Percentiles rank a stretch among this genome's conserved stretches.
These are phyloP conservation scores for Lachnellula willkommii DNA, from an alignment of 2,329 filamentous ascomycete genomes.

Conservation along the genomic window DNA sequence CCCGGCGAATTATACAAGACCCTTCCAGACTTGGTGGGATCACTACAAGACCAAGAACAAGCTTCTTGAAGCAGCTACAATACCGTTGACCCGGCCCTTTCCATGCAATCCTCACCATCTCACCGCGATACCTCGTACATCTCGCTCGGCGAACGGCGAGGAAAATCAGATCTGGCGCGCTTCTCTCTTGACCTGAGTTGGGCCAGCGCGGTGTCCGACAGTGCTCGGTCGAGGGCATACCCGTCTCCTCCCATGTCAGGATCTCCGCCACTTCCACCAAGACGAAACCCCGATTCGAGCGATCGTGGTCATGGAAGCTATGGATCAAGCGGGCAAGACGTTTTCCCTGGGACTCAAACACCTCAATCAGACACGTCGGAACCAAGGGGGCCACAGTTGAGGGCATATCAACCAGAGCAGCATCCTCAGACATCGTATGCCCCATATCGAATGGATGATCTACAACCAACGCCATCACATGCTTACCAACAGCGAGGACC, in stretches of 20 bases:
- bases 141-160: slow-evolving; percentile 55
- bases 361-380: slow-evolving; percentile 25
- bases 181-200: slow-evolving; percentile 52
- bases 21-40: slow-evolving; percentile 10
- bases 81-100: slow-evolving; percentile 22
- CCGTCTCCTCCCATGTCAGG: slow-evolving; percentile 72
- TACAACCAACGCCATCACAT: slow-evolving; percentile 13
- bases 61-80: slow-evolving; percentile 14
- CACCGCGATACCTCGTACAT: slow-evolving; percentile 35
- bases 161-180: slow-evolving; percentile 49
- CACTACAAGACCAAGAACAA: slow-evolving; percentile 15
- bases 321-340: slow-evolving; percentile 43
- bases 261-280: slow-evolving; percentile 57
- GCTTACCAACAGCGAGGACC: slow-evolving; percentile 15
- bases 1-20: slow-evolving; percentile 12
- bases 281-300: slow-evolving; percentile 52
- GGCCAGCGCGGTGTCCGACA: slow-evolving; percentile 50
- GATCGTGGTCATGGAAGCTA: slow-evolving; percentile 48
- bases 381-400: slow-evolving; percentile 26
- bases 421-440: slow-evolving; percentile 20
- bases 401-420: slow-evolving; percentile 37
- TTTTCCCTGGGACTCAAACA: slow-evolving; percentile 39
- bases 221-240: slow-evolving; percentile 55
- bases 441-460: slow-evolving; percentile 23
- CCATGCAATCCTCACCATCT: slow-evolving; percentile 52